Evolutionary conservation across 805 yeast species (phyloP).

Genomic region (Lipomyces chichibuensis): DNA sequence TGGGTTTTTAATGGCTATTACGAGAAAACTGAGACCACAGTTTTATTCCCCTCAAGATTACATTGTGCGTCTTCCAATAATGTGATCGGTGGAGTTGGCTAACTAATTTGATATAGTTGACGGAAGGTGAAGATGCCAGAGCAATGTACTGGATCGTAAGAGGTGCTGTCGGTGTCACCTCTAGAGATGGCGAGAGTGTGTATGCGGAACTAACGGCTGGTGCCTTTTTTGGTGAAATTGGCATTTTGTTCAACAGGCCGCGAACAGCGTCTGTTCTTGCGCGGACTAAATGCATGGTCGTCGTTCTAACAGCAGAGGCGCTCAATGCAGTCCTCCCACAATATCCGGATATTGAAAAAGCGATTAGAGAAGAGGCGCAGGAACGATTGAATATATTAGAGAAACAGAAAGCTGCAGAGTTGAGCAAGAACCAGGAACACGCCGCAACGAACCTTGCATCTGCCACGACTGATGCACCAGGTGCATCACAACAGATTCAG

Average conservation of each 20-base stretch:
- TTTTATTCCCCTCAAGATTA: constrained; percentile 70
- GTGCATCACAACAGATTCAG: constrained; percentile 3
- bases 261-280: constrained; percentile 80
- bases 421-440: background rate
- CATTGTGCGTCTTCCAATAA: constrained; percentile 45
- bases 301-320: constrained; percentile 67
- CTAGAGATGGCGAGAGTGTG: constrained; percentile 74
- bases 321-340: constrained; percentile 61
- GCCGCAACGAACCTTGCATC: constrained; percentile 3
- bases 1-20: constrained; percentile 62
- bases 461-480: background rate
- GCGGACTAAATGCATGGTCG: constrained; percentile 64
- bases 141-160: constrained; percentile 80
- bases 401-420: constrained; percentile 49
- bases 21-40: constrained; percentile 59
- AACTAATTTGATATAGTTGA: constrained; percentile 42
- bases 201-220: constrained; percentile 73
- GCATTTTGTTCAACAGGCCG: constrained; percentile 72
- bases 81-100: background rate
- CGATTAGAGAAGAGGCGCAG: constrained; percentile 77
- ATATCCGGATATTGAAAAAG: constrained; percentile 66
- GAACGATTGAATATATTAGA: constrained; percentile 74
- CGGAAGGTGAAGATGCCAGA: constrained; percentile 70
- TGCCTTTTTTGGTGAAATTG: constrained; percentile 77
- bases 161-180: constrained; percentile 75